Evolutionary conservation across 257 asterid species (phyloP).

Genomic region (Primulina tabacum): DNA sequence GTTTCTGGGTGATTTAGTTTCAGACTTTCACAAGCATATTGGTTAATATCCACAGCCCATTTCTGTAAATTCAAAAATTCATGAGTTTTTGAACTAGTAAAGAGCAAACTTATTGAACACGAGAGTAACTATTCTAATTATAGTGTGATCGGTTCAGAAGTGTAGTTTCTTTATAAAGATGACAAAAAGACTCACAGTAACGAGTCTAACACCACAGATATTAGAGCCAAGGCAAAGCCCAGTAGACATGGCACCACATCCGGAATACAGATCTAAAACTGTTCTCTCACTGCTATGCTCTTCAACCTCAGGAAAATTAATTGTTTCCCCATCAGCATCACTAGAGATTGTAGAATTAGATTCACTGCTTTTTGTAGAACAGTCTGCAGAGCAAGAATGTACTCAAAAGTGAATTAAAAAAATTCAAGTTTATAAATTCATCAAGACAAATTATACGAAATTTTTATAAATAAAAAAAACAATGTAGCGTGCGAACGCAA

Average conservation of each 20-base stretch:
- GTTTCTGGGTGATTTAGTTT: conserved; percentile 75
- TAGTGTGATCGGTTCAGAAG: background rate
- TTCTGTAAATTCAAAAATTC: conserved; percentile 36
- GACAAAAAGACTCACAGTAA: conserved; percentile 46
- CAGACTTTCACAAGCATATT: conserved; percentile 66
- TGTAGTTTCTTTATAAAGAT: background rate
- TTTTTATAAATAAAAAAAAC: no score
- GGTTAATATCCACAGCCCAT: conserved; percentile 87
- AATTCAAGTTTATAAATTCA: background rate
- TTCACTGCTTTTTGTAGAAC: conserved; percentile 33
- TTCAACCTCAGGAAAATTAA: conserved; percentile 19
- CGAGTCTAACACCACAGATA: conserved; percentile 57
- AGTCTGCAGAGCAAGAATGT: conserved; percentile 32
- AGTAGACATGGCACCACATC: conserved; percentile 98
- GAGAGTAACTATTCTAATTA: background rate
- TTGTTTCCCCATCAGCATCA: conserved; percentile 35
- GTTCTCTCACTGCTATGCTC: conserved; percentile 36
- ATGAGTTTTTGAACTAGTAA: background rate
- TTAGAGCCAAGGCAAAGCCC: conserved; percentile 83
- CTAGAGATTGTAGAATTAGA: conserved; percentile 60
- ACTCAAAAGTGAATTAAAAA: background rate
- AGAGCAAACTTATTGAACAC: background rate
- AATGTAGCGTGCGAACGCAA: no score
- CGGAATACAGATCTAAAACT: conserved; percentile 68
- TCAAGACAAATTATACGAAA: background rate